Evolutionary conservation across 2,329 filamentous ascomycete species (phyloP), one percentile per base, ranked within the genome.

Genomic region (Leptographium lundbergii): DNA sequence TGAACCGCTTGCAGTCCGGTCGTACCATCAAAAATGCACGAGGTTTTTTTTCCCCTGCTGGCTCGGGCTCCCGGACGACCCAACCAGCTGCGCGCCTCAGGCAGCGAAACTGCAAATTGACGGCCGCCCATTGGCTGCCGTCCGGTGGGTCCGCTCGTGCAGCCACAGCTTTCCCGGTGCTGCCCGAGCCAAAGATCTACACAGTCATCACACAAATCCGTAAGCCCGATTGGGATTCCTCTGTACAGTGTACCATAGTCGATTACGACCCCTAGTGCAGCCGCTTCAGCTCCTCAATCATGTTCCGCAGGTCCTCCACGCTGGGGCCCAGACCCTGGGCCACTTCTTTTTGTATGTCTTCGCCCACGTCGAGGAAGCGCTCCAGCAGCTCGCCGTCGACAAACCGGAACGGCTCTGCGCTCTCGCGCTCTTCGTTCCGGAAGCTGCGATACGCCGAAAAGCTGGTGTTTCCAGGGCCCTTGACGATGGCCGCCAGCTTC

Each of bases 331-430:
- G 77, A 55, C 75, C 84, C 69, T 76, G 69, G 60, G 75, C 83
- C 56, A 81, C 74, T 58, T 73, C 69, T 64, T 73, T 74, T 71
- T 85, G 83, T 48, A 73, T 73, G 45, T 75, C 74, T 59, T 86
- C 82, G 53, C 81, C 77, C 63, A 88, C 75, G 63, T 91, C 85
- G 64, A 97, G 71, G 68, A 96, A 96, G 57, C 82, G 73, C 73
- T 97, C 92, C 14, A 99, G 78, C 66, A 97, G 76, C 69, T 96
- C 92, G 0, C 92, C 94, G 67, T 99, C 94, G 14, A 99, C 82
- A 66, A 97, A 97, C 1, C 92, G 80, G 67, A 84, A 88, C 0
- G 94, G 92, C 47, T 87, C 89, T 0, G 88, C 85, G 0, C 82
- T 81, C 61, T 88, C 82, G 22, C 85, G 76, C 29, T 87, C 84